Percentiles rank a stretch among this genome's conserved stretches.
These are phyloP conservation scores for Saccharomyces uvarum DNA, from an alignment of 1,139 yeast genomes.

Conservation along the genomic window DNA sequence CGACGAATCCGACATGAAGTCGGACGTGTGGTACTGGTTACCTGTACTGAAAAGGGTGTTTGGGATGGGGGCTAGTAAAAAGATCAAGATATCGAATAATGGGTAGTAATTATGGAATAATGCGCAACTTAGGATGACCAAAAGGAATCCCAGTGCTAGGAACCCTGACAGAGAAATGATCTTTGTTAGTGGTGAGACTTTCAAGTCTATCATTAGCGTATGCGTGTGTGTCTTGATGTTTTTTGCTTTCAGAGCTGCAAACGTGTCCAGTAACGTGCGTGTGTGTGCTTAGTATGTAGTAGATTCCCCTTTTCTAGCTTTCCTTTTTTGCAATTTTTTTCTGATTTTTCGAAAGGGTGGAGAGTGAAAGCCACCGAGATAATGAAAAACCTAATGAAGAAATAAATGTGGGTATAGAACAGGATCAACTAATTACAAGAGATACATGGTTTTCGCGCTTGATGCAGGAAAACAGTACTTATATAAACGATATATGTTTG, in stretches of 20 bases:
- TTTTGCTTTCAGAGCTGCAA: neutral
- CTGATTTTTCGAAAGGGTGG: neutral
- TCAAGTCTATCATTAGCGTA: constrained; percentile 18
- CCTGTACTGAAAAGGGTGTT: constrained; percentile 43
- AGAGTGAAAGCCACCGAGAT: neutral
- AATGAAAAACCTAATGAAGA: neutral
- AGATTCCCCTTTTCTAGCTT: constrained; percentile 2
- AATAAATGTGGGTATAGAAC: neutral
- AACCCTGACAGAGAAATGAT: constrained; percentile 64
- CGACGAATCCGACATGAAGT: constrained; percentile 59
- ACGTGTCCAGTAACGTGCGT: neutral
- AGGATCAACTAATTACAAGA: constrained; percentile 1
- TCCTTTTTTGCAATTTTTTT: neutral
- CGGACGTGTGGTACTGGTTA: constrained; percentile 28
- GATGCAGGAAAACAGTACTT: neutral
- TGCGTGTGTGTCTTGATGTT: neutral
- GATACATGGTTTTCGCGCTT: neutral
- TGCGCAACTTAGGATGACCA: constrained; percentile 67
- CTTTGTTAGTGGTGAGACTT: constrained; percentile 51
- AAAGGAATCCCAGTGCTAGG: constrained; percentile 65
- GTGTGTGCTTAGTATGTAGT: neutral
- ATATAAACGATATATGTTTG: neutral
- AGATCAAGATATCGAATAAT: constrained; percentile 51
- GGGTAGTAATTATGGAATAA: constrained; percentile 66
- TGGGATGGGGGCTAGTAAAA: constrained; percentile 66